phyloP scores from a whole-genome alignment of 169 alveolate species.

The Pseudocohnilembus persalinus region DNA sequence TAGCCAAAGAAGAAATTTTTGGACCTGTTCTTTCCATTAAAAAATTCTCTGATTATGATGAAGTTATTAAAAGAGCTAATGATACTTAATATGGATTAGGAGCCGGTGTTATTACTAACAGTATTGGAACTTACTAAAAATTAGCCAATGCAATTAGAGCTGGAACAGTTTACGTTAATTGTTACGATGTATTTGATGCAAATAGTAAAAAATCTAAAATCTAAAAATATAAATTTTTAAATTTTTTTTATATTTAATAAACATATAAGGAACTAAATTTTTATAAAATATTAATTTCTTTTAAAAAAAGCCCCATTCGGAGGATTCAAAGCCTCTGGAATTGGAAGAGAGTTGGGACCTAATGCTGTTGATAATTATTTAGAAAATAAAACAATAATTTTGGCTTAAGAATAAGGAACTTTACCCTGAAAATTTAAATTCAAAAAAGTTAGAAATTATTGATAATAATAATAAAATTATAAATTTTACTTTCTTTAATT shows the following conservation, averaged over 20 bases:
- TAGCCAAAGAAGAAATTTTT: constrained; percentile 87
- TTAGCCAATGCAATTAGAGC: constrained; percentile 64
- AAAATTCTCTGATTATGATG: constrained; percentile 61
- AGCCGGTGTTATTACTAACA: constrained; percentile 79
- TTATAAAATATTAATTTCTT: too few species aligned
- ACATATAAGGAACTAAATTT: too few species aligned
- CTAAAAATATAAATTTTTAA: too few species aligned
- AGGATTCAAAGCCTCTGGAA: constrained; percentile 43
- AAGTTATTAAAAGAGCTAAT: constrained; percentile 83
- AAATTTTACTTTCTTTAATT: too few species aligned
- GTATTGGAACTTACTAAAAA: constrained; percentile 67
- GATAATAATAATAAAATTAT: too few species aligned
- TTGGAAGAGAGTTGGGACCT: constrained; percentile 69
- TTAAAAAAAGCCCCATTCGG: neutral
- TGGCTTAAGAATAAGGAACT: neutral
- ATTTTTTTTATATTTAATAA: too few species aligned
- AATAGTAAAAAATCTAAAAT: too few species aligned
- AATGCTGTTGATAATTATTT: neutral
- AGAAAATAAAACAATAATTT: neutral
- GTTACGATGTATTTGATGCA: neutral
- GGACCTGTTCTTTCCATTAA: constrained; percentile 83
- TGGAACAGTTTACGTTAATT: constrained; percentile 79
- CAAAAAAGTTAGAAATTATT: too few species aligned
- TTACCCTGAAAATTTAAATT: neutral
- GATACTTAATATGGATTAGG: constrained; percentile 85